phyloP scores from a whole-genome alignment of 768 basidiomycete genomes.

The Lanmaoa pseudosensibilis region DNA sequence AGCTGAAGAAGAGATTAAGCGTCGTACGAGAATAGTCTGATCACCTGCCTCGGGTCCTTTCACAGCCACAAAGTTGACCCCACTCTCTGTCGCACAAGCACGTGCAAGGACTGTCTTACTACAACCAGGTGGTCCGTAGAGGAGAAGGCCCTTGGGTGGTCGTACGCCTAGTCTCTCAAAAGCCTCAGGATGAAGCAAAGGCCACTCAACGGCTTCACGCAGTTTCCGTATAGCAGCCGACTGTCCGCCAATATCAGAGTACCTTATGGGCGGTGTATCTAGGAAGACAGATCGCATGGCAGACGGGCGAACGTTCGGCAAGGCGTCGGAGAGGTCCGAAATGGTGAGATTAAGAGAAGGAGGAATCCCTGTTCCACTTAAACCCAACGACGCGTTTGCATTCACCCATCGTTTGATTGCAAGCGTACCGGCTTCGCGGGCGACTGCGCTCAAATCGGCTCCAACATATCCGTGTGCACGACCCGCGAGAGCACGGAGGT shows the following conservation, averaged over 20 bases:
- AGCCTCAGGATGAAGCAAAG: conserved; percentile 79
- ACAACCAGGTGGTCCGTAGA: conserved; percentile 97
- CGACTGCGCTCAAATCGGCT: conserved; percentile 88
- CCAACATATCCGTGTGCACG: conserved; percentile 96
- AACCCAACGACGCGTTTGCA: conserved; percentile 6
- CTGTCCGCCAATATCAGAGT: conserved; percentile 91
- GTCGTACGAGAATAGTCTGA: background rate
- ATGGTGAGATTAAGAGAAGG: conserved; percentile 46
- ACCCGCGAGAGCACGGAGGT: conserved; percentile 66
- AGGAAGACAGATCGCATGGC: conserved; percentile 93
- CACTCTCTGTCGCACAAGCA: conserved; percentile 90
- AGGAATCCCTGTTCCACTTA: conserved; percentile 7
- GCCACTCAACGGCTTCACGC: conserved; percentile 94
- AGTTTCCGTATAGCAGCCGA: conserved; percentile 77
- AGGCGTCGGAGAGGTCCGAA: conserved; percentile 65
- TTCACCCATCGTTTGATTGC: conserved; percentile 85
- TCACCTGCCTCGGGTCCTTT: conserved; percentile 89
- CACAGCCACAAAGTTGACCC: conserved; percentile 94
- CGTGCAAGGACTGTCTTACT: conserved; percentile 93
- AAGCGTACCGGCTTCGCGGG: conserved; percentile 88
- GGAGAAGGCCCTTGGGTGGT: conserved; percentile 84
- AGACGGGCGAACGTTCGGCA: conserved; percentile 84
- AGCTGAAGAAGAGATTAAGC: conserved; percentile 51
- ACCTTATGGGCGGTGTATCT: conserved; percentile 78
- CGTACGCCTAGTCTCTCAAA: conserved; percentile 85